Evolutionary conservation across 768 basidiomycete genomes (phyloP), one percentile per base, ranked within the genome.

Genomic region (Leccinum obscurum): DNA sequence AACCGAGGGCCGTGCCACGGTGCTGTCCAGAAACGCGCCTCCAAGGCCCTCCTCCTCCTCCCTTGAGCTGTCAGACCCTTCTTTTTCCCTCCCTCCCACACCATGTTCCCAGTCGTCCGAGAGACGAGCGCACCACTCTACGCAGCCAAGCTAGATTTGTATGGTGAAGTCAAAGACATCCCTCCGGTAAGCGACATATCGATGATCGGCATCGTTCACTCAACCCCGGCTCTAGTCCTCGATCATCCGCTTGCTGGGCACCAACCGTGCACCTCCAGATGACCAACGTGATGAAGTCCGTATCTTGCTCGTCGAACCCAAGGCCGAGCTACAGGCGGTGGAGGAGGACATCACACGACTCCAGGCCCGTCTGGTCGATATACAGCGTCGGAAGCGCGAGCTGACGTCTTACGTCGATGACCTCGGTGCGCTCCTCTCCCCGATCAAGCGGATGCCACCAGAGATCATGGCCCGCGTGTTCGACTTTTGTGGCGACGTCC

Each of bases 391-490:
- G 53, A 71, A 70, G 62, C 46, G 56, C 52, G 72, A 72, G 48
- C 63, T 72, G 32, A 54, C 62, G 14, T 68, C 68, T 30, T 73
- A 72, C 57, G 68, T 72, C 56, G 71, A 73, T 60, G 71, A 72
- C 62, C 71, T 72, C 54, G 70, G 64, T 56, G 72, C 71, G n/a
- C 68, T 73, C 58, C 68, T 72, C 26, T 72, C 71, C 20, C 71
- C 71, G 53, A 72, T 72, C 60, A 71, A 62, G 24, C 70, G 70
- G 52, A 72, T 72, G 70, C 71, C 71, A 13, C 71, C 72, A 24
- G 71, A 72, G 63, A 72, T 72, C 65, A 72, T 72, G 65, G 64
- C 70, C 49, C 69, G 72, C 51, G 65, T 72, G 5, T 72, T 72
- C 34, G 72, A 72, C 57, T 73, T 73, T 64, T 72, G 71, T 14